Evolutionary conservation across 208 protist species (phyloP).

Genomic region (Wallacemonas collosoma): DNA sequence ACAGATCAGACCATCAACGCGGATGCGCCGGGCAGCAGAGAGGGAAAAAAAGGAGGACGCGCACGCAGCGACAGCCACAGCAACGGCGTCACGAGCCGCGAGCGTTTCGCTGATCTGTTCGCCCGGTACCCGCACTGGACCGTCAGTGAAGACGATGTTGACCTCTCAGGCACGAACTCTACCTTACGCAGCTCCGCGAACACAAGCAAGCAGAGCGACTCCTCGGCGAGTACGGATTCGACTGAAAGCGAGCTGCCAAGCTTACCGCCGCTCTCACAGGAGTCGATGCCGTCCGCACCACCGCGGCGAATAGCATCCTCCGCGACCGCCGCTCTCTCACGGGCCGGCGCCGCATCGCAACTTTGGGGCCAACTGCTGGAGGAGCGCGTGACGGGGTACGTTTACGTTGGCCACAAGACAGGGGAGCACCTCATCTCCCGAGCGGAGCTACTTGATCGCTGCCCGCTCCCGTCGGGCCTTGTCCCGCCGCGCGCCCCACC

Average conservation of each 20-base stretch:
- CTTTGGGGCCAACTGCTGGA: conserved; percentile 27
- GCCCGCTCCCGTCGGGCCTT: conserved; percentile 13
- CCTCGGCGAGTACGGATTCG: not conserved
- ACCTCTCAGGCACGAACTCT: not conserved
- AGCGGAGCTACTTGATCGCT: conserved; percentile 52
- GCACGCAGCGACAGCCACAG: not conserved
- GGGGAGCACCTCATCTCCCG: conserved; percentile 55
- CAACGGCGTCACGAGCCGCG: not conserved
- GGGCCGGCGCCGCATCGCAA: not conserved
- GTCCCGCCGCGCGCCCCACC: not conserved
- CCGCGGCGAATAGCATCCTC: too few relatives aligned
- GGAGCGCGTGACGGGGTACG: conserved; percentile 34
- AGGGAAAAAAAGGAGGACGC: not conserved
- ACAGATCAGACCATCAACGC: not conserved
- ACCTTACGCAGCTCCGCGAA: not conserved
- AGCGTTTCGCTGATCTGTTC: not conserved
- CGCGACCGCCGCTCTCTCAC: not conserved
- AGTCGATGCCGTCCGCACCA: too few relatives aligned
- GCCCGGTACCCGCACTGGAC: conserved; percentile 4
- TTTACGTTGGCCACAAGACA: conserved; percentile 72
- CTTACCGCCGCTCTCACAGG: not conserved
- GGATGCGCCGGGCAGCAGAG: not conserved
- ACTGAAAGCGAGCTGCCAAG: not conserved
- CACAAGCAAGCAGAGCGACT: not conserved
- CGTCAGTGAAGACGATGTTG: not conserved